A percentile compares a stretch with the other conserved stretches of the same genome.
These are phyloP conservation scores for Beauveria australis DNA, from an alignment of 2,329 filamentous ascomycete genomes.

Conservation along the genomic window DNA sequence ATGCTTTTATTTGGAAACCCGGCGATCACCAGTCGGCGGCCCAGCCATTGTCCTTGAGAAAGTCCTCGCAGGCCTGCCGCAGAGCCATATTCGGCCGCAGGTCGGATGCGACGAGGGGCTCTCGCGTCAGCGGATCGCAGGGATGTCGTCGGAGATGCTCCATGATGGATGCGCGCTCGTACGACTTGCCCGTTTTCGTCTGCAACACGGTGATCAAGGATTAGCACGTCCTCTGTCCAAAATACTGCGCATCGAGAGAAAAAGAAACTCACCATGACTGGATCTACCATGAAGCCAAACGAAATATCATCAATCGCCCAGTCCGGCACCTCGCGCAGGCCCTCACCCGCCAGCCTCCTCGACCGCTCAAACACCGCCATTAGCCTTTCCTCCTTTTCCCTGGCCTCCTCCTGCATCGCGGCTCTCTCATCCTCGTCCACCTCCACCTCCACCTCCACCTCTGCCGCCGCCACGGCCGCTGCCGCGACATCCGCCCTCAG, in stretches of 20 bases:
- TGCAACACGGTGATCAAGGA: background rate
- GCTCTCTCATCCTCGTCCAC: conserved; percentile 36
- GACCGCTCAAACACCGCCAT: conserved; percentile 45
- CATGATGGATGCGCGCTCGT: conserved; percentile 76
- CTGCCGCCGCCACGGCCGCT: conserved; percentile 23
- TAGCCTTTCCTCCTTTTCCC: conserved; percentile 36
- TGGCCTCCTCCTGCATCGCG: conserved; percentile 40
- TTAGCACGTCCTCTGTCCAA: background rate
- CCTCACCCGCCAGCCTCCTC: conserved; percentile 30
- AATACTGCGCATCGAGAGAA: background rate
- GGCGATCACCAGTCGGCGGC: conserved; percentile 73
- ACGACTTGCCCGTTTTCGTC: conserved; percentile 81
- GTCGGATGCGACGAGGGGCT: conserved; percentile 59
- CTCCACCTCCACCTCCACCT: no score
- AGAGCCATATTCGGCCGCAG: conserved; percentile 75
- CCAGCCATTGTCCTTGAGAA: conserved; percentile 81
- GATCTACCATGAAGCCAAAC: conserved; percentile 67
- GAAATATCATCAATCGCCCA: conserved; percentile 71
- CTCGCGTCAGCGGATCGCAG: conserved; percentile 77
- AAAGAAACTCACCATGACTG: conserved; percentile 33
- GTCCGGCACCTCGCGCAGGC: conserved; percentile 58
- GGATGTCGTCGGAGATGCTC: conserved; percentile 71
- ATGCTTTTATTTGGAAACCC: background rate
- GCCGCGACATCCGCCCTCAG: conserved; percentile 36
- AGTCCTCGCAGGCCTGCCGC: conserved; percentile 76